phyloP scores from a whole-genome alignment of 768 basidiomycete genomes.

The Leccinellum luteum region DNA sequence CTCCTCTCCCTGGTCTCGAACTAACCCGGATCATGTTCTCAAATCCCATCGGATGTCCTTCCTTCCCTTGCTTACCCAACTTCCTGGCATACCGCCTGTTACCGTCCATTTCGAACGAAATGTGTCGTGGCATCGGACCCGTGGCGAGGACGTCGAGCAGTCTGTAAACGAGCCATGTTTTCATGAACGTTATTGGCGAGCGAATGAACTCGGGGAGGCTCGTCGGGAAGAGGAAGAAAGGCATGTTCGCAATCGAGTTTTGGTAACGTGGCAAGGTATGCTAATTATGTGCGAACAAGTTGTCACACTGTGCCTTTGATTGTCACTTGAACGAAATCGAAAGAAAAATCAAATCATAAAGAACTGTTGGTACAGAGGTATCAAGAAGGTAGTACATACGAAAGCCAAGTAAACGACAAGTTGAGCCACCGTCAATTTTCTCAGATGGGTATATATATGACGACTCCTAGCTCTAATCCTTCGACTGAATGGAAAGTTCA shows the following conservation, averaged over 20 bases:
- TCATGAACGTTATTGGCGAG: conserved; percentile 14
- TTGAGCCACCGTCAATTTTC: too few species aligned
- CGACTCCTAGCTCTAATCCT: too few species aligned
- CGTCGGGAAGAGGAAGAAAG: neutral
- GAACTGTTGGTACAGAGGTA: too few species aligned
- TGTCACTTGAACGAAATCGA: too few species aligned
- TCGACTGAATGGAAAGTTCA: neutral
- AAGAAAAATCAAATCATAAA: too few species aligned
- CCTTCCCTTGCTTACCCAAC: conserved; percentile 56
- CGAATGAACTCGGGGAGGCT: conserved; percentile 10
- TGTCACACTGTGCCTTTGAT: too few species aligned
- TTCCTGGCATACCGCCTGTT: conserved; percentile 86
- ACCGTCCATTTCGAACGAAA: conserved; percentile 98
- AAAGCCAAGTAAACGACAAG: too few species aligned
- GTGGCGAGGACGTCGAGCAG: conserved; percentile 68
- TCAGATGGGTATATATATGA: too few species aligned
- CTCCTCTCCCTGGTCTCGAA: conserved; percentile 23
- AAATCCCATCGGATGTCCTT: conserved; percentile 89
- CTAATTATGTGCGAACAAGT: too few species aligned
- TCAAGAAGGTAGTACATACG: too few species aligned
- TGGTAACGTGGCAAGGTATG: neutral
- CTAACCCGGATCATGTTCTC: conserved; percentile 69
- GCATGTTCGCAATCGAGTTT: neutral
- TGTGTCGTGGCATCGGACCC: conserved; percentile 85
- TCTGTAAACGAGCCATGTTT: conserved; percentile 34